Evolutionary conservation across 371 early-diverging fungal genomes (phyloP).

Genomic region (Sporodiniella umbellata): DNA sequence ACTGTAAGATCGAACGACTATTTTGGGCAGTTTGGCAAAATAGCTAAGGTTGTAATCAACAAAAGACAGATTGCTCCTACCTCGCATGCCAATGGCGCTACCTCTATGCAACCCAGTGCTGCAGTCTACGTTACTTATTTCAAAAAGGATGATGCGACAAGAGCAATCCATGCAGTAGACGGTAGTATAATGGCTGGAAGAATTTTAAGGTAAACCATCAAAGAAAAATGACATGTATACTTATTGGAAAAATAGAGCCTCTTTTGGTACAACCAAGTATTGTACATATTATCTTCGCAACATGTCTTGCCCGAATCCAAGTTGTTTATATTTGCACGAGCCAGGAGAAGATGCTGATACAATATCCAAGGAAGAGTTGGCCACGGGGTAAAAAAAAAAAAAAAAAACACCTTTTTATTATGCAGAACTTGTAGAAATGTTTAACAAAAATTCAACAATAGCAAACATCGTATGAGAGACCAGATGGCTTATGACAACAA

Average conservation of each 20-base stretch:
- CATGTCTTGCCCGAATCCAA: slow-evolving; percentile 88
- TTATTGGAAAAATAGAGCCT: slow-evolving; percentile 33
- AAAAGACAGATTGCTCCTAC: slow-evolving; percentile 61
- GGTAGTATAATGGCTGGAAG: slow-evolving; percentile 86
- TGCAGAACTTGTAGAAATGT: background rate
- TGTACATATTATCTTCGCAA: slow-evolving; percentile 92
- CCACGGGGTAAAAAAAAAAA: slow-evolving; percentile 47
- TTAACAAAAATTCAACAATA: slow-evolving; percentile 1
- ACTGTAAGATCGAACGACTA: slow-evolving; percentile 77
- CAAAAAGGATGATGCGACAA: slow-evolving; percentile 85
- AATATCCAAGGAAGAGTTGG: slow-evolving; percentile 62
- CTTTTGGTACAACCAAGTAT: slow-evolving; percentile 97
- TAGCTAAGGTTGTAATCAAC: slow-evolving; percentile 86
- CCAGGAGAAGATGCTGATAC: slow-evolving; percentile 89
- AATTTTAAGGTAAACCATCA: slow-evolving; percentile 56
- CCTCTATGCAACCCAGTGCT: slow-evolving; percentile 53
- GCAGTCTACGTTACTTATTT: slow-evolving; percentile 91
- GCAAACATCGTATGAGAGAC: slow-evolving; percentile 61
- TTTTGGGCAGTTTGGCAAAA: slow-evolving; percentile 97
- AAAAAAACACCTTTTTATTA: too few relatives aligned
- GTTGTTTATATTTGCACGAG: slow-evolving; percentile 94
- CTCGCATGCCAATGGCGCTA: slow-evolving; percentile 40
- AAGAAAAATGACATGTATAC: background rate
- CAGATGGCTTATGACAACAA: slow-evolving; percentile 43
- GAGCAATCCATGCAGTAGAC: slow-evolving; percentile 90